These are phyloP conservation scores for Eragrostis curvula DNA, from an alignment of 176 grass and related monocot species.

Conservation along the genomic window DNA sequence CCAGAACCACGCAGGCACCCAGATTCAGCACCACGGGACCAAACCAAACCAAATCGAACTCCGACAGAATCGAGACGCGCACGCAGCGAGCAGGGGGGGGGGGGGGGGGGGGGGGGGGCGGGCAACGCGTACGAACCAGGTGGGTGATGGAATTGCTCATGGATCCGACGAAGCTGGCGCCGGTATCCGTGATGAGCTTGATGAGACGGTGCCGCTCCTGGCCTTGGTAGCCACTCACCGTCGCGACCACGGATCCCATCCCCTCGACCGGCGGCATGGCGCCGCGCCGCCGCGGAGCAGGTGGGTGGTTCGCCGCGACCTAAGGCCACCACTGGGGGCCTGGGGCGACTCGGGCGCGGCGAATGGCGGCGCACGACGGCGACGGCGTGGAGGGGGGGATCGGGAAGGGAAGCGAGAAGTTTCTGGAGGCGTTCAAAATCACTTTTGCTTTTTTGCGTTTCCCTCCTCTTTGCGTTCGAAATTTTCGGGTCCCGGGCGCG, in stretches of 20 bases:
- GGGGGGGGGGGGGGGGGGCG: not conserved
- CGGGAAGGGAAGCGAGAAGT: not conserved
- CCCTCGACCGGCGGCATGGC: constrained; percentile 53
- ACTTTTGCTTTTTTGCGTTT: not conserved
- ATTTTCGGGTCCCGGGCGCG: not conserved
- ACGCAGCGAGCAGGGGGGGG: not conserved
- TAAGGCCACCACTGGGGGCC: not conserved
- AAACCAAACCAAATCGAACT: not conserved
- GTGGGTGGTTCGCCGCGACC: not conserved
- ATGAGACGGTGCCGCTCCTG: constrained; percentile 75
- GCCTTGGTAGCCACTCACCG: constrained; percentile 92
- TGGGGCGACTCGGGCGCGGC: not conserved
- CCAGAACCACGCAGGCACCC: constrained; percentile 11
- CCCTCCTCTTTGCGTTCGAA: constrained; percentile 21
- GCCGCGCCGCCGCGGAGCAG: not conserved
- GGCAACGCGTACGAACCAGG: constrained; percentile 49
- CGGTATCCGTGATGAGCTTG: constrained; percentile 82
- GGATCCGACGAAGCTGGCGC: constrained; percentile 78
- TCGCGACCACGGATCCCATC: constrained; percentile 78
- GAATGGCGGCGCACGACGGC: not conserved
- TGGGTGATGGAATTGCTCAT: constrained; percentile 91
- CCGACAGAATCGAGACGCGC: not conserved
- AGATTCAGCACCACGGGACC: constrained; percentile 6
- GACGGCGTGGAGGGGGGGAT: not conserved
- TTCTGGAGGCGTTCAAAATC: constrained; percentile 7